phyloP scores from a whole-genome alignment of 306 rosid genomes.

The Astragalus glycyphyllos region DNA sequence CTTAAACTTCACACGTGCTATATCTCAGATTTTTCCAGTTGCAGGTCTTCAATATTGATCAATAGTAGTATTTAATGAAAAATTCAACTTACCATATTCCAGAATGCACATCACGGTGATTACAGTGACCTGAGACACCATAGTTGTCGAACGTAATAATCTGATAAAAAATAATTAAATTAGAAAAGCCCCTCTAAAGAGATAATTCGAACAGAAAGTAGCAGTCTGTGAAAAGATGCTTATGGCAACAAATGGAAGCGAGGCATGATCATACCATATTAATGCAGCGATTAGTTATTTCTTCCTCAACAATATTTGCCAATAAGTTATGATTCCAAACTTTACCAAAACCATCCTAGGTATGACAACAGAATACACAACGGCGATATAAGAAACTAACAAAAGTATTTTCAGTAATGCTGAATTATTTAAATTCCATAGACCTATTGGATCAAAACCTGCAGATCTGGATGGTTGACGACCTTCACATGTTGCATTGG shows the following conservation, averaged over 20 bases:
- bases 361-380: constrained; percentile 42
- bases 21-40: constrained; percentile 20
- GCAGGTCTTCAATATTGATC: constrained; percentile 27
- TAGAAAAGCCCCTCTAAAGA: constrained; percentile 16
- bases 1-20: constrained; percentile 12
- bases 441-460: constrained; percentile 62
- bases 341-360: constrained; percentile 89
- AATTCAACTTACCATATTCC: constrained; percentile 68
- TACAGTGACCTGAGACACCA: constrained; percentile 95
- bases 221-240: constrained; percentile 24
- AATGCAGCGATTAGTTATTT: constrained; percentile 54
- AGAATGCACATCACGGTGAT: constrained; percentile 79
- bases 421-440: constrained; percentile 38
- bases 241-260: constrained; percentile 31
- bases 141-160: constrained; percentile 80
- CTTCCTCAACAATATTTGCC: constrained; percentile 64
- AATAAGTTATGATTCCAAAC: constrained; percentile 72
- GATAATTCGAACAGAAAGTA: constrained; percentile 4
- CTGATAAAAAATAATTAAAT: constrained; percentile 50
- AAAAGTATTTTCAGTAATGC: constrained; percentile 25
- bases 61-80: constrained; percentile 14
- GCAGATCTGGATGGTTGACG: constrained; percentile 84
- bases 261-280: constrained; percentile 62
- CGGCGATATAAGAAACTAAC: constrained; percentile 31
- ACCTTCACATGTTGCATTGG: constrained; percentile 69